Base-by-base conservation (phyloP, 2,329 filamentous ascomycete genomes). In the Colletotrichum gigasporum region DNA sequence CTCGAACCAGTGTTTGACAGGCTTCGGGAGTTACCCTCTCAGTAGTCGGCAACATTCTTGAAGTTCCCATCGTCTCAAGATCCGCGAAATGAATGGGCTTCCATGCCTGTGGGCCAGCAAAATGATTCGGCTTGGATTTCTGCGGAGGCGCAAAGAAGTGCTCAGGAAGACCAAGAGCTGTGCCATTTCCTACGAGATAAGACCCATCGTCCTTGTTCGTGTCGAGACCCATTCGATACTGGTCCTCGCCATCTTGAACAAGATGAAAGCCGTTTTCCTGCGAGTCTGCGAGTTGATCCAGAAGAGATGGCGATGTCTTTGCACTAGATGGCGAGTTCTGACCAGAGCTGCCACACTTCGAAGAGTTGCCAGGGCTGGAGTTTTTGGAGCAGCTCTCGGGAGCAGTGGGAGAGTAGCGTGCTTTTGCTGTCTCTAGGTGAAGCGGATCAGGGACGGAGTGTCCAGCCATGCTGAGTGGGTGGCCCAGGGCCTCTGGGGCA, bases 41-140 rank as follows among this genome's bases (percentile, higher is more conserved):
- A n/a, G n/a, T n/a, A n/a, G n/a, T n/a, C n/a, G n/a, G 28, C 10
- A 32, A 18, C 9, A 22, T 18, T 6, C 14, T 14, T 1, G 41
- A 16, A 18, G 5, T n/a, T 16, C 24, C 12, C 11, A 34, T n/a
- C 14, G 11, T 12, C 20, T 34, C 37, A 12, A 24, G 10, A n/a
- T 20, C 48, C 7, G 47, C 22, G 32, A 44, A 42, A 5, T 50
- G 35, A 11, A 67, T 41, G 3, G 30, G 39, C 2, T n/a, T 50
- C 8, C 39, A 37, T 24, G 37, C 9, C 14, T 53, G 55, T 8
- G 30, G 30, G 3, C 65, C 65, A 28, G 51, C 60, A n/a, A 65
- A 67, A 8, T 67, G 65, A 12, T 57, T 35, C 8, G 42, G 50
- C 16, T 28, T 42, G 26, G 41, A 51, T 5, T 55, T 51, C 9